Evolutionary conservation across 169 alveolate species (phyloP).

Genomic region (Plasmodium cynomolgi): DNA sequence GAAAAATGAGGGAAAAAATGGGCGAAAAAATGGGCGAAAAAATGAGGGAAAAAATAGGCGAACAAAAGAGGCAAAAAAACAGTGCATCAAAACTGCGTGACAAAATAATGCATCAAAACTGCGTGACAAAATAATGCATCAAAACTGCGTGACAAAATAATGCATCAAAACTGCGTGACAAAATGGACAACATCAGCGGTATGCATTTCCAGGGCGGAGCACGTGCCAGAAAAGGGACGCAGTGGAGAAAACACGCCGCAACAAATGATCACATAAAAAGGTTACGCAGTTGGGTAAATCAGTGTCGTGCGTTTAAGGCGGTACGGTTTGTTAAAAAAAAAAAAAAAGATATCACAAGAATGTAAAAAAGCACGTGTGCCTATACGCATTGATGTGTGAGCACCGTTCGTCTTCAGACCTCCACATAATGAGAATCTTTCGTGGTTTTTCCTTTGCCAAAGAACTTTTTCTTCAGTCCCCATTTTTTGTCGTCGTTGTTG

Average conservation of each 20-base stretch:
- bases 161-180: neutral
- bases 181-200: neutral
- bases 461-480: conserved; percentile 29
- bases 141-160: neutral
- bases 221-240: neutral
- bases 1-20: too few relatives aligned
- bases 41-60: neutral
- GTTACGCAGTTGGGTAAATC: neutral
- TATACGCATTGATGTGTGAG: neutral
- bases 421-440: conserved; percentile 23
- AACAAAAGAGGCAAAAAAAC: neutral
- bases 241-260: neutral
- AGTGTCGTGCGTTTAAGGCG: neutral
- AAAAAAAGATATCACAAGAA: neutral
- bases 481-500: conserved; percentile 9
- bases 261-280: neutral
- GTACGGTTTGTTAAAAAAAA: neutral
- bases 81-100: neutral
- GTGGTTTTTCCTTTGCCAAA: conserved; percentile 61
- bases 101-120: neutral
- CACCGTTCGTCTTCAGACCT: neutral
- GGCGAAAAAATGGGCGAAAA: too few relatives aligned
- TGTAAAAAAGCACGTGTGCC: neutral
- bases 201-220: neutral
- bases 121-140: neutral